phyloP scores from a whole-genome alignment of 345 rosid genomes.

The Gossypium stocksii region DNA sequence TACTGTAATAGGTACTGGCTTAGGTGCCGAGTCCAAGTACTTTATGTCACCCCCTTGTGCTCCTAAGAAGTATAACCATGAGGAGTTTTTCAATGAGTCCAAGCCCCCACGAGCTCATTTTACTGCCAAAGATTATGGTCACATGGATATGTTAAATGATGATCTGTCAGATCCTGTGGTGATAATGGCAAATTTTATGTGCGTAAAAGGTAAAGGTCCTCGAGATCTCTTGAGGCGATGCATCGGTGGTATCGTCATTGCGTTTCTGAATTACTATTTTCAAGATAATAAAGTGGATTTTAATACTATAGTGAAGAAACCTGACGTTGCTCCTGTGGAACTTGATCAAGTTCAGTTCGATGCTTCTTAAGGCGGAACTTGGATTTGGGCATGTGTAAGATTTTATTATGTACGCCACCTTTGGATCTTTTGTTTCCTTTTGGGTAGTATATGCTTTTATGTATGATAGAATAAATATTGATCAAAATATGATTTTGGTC shows the following conservation, averaged over 20 bases:
- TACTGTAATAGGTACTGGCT: slow-evolving; percentile 30
- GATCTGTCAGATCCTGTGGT: slow-evolving; percentile 4
- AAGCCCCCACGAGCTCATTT: slow-evolving; percentile 34
- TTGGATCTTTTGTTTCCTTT: background rate
- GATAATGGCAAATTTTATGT: background rate
- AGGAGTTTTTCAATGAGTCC: slow-evolving; percentile 29
- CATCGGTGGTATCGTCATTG: slow-evolving; percentile 37
- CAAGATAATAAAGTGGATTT: slow-evolving; percentile 17
- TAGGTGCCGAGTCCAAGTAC: slow-evolving; percentile 15
- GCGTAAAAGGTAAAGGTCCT: slow-evolving; percentile 19
- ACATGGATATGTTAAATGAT: slow-evolving; percentile 41
- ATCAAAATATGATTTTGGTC: too few relatives aligned
- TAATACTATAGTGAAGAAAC: slow-evolving; percentile 14
- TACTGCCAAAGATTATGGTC: slow-evolving; percentile 33
- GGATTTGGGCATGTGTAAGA: background rate
- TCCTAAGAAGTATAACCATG: slow-evolving; percentile 28
- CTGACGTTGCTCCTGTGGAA: slow-evolving; percentile 26
- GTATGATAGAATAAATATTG: too few relatives aligned
- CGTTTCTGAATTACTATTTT: slow-evolving; percentile 28
- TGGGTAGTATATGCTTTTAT: background rate
- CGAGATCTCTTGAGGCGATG: slow-evolving; percentile 32
- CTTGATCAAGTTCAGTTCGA: slow-evolving; percentile 16
- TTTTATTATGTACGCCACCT: background rate
- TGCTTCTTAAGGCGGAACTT: background rate
- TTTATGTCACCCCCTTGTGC: slow-evolving; percentile 21